phyloP scores from a whole-genome alignment of 1,139 yeast species.

The Pichia sp. region DNA sequence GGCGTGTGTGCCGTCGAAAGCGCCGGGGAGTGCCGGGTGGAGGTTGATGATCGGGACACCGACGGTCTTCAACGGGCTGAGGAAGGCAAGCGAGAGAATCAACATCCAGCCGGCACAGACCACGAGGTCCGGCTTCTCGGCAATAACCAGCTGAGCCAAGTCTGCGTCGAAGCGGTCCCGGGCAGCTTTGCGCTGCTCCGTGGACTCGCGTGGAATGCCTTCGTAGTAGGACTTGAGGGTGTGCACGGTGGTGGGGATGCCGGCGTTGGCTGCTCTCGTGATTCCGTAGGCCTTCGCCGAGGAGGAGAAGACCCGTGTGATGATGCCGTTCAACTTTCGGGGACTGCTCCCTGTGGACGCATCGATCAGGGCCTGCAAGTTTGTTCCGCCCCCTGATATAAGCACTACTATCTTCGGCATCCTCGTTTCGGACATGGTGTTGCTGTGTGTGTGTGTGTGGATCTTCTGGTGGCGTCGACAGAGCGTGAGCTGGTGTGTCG shows the following conservation, averaged over 20 bases:
- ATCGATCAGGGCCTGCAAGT: constrained; percentile 88
- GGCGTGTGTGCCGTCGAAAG: constrained; percentile 95
- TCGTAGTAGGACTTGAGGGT: constrained; percentile 69
- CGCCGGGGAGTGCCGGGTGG: constrained; percentile 97
- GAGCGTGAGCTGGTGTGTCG: too few species aligned
- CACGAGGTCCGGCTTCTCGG: constrained; percentile 62
- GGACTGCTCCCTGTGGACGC: constrained; percentile 42
- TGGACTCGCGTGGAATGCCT: constrained; percentile 62
- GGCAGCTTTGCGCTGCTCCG: constrained; percentile 50
- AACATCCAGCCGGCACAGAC: constrained; percentile 99
- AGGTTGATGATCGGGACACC: constrained; percentile 78
- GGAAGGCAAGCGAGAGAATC: constrained; percentile 72
- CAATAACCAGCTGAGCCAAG: constrained; percentile 61
- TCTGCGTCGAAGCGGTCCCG: constrained; percentile 74
- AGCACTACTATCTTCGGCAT: constrained; percentile 49
- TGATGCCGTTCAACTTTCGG: constrained; percentile 44
- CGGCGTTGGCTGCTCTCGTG: constrained; percentile 63
- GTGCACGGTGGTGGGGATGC: constrained; percentile 68
- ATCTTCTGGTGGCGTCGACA: too few species aligned
- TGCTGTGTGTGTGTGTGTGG: not conserved
- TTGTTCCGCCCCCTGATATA: constrained; percentile 93
- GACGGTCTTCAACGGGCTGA: constrained; percentile 58
- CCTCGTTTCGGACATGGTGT: constrained; percentile 16
- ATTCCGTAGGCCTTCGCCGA: constrained; percentile 80
- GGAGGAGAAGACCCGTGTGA: constrained; percentile 79